Conservation (phyloP, 768 basidiomycete genomes). For the Dioszegia hungarica region DNA sequence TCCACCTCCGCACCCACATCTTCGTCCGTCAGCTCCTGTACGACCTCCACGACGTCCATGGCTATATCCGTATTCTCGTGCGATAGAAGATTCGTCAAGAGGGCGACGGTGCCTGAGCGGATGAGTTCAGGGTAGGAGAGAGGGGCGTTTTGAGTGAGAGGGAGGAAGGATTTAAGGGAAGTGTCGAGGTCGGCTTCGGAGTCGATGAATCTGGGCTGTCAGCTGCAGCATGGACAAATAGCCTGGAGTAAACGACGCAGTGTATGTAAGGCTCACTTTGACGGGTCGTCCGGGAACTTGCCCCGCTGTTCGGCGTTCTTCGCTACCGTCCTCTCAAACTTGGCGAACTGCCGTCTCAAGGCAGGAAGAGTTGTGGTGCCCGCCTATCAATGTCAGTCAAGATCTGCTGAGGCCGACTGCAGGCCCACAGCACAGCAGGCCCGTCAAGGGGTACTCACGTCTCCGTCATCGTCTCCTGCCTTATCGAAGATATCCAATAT, state of each 20-base stretch:
- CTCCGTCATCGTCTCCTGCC: conserved; percentile 59
- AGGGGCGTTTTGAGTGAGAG: conserved; percentile 75
- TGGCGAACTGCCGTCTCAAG: conserved; percentile 67
- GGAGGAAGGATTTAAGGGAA: conserved; percentile 79
- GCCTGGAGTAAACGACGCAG: too few species aligned
- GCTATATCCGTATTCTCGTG: conserved; percentile 97
- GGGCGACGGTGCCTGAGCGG: conserved; percentile 63
- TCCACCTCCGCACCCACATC: conserved; percentile 77
- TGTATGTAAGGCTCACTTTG: conserved; percentile 81
- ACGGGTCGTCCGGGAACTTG: conserved; percentile 87
- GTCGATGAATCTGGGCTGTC: conserved; percentile 77
- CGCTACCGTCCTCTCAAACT: conserved; percentile 80
- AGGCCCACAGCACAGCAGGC: too few species aligned
- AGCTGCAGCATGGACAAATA: too few species aligned
- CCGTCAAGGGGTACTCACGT: too few species aligned
- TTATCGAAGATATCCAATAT: conserved; percentile 91
- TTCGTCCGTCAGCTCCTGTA: conserved; percentile 94
- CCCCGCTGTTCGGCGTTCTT: conserved; percentile 96
- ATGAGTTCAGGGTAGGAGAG: conserved; percentile 87
- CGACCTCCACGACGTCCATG: conserved; percentile 86
- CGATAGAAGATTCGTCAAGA: conserved; percentile 77
- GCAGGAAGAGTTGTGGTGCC: conserved; percentile 66
- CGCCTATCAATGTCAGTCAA: too few species aligned
- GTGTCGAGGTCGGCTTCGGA: conserved; percentile 92
- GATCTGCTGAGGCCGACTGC: too few species aligned